These are phyloP conservation scores for Psophocarpus tetragonolobus DNA, from an alignment of 306 rosid species.

Conservation along the genomic window DNA sequence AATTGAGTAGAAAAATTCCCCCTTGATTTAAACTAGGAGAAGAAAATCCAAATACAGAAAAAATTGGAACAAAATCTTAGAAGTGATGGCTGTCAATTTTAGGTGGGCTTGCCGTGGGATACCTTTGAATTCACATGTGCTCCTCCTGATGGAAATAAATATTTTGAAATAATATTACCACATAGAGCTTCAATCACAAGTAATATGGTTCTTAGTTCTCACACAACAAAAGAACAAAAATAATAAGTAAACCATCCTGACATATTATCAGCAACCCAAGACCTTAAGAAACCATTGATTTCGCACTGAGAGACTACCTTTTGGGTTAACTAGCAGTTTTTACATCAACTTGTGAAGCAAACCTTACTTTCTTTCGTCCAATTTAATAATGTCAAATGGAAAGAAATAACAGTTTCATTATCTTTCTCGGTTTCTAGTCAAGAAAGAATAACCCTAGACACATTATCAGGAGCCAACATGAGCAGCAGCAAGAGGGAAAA, in stretches of 20 bases:
- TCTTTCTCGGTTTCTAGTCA: constrained; percentile 15
- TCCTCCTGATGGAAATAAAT: constrained; percentile 31
- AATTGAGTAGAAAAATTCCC: constrained; percentile 12
- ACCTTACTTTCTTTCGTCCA: constrained; percentile 1
- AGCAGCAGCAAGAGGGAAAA: neutral
- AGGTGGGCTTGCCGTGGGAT: constrained; percentile 7
- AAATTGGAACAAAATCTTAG: constrained; percentile 9
- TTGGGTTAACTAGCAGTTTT: neutral
- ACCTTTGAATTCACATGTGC: constrained; percentile 17
- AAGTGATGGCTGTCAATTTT: constrained; percentile 29
- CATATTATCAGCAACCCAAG: neutral
- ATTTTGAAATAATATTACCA: constrained; percentile 21
- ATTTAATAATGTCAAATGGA: neutral
- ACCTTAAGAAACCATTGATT: neutral
- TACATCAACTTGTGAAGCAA: constrained; percentile 4
- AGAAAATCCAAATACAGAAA: neutral
- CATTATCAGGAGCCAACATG: neutral
- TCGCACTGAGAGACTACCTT: neutral
- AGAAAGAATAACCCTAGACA: neutral
- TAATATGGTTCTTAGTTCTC: neutral
- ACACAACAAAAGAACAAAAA: neutral
- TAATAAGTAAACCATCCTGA: neutral
- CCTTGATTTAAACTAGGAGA: neutral
- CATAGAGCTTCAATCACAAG: constrained; percentile 3
- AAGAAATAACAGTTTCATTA: constrained; percentile 5